A percentile compares a stretch with the other conserved stretches of the same genome.
Evolutionary conservation across 495 filamentous ascomycete species (phyloP).

Genomic region (Filosporella fistucella): DNA sequence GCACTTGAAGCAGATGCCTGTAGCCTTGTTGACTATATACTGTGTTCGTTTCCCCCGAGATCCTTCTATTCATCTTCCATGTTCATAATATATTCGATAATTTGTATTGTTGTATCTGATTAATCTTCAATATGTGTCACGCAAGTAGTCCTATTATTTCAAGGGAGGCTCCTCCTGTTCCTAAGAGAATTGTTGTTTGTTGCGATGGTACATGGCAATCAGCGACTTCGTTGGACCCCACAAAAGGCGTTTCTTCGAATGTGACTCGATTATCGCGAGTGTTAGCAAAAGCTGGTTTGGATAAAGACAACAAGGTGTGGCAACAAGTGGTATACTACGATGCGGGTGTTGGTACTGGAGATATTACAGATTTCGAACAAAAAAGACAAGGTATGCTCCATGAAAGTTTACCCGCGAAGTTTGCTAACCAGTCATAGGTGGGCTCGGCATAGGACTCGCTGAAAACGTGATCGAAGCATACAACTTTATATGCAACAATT

Average conservation of each 20-base stretch:
- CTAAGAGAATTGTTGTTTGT: constrained; percentile 7
- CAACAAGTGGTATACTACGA: constrained; percentile 43
- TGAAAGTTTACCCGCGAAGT: not conserved
- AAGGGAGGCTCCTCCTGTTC: no score
- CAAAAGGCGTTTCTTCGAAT: constrained; percentile 21
- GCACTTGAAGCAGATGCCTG: no score
- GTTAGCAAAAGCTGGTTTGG: constrained; percentile 21
- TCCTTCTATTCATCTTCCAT: no score
- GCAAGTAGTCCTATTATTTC: no score
- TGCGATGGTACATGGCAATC: constrained; percentile 14
- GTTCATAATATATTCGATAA: no score
- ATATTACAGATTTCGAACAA: not conserved
- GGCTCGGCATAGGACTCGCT: constrained; percentile 40
- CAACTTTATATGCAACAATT: constrained; percentile 64
- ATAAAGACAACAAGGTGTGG: constrained; percentile 28
- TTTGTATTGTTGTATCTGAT: no score
- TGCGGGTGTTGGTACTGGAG: constrained; percentile 36
- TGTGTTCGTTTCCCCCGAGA: no score
- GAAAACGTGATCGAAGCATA: constrained; percentile 62
- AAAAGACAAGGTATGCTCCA: not conserved
- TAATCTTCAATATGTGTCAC: no score
- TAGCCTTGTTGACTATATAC: no score
- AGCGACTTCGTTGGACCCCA: not conserved
- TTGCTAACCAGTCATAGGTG: constrained; percentile 26
- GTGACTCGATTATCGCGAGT: constrained; percentile 42